Evolutionary conservation across 768 basidiomycete species (phyloP), one percentile per base, ranked within the genome.

Genomic region (Hericium alpestre): DNA sequence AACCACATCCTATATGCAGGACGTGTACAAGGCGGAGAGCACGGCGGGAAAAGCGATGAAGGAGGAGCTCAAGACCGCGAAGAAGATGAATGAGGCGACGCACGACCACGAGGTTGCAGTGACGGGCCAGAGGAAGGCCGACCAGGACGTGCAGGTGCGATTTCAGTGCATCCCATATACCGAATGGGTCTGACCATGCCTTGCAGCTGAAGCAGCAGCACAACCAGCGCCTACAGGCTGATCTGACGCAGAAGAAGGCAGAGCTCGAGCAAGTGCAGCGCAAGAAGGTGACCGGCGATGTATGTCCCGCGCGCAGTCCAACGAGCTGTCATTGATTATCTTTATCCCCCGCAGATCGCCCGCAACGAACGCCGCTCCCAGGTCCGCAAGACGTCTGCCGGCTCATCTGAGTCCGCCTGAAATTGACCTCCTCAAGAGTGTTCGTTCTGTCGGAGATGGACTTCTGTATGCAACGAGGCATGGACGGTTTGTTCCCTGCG

Each of bases 61-160:
- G 62, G 70, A 71, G 51, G 82, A 86, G 66, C 72, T 79, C 59
- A 74, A 74, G 59, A 69, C 74, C 4, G 72, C 77, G n/a, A 72
- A 76, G 55, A 73, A 74, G 22, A 67, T 83, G 51, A 77, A 79
- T 65, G 74, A 80, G 53, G 79, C 81, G 8, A 73, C 75, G 15
- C 76, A 80, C 59, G 66, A 72, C 18, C 82, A 83, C 59, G 77
- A 84, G 22, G 63, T 72, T 16, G 77, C 80, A 2, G 55, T 78
- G 18, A 67, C 77, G 15, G 64, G 73, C 51, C 65, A 75, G 22
- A 70, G 71, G 55, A 72, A 65, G 47, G 76, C 78, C 0, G 72
- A 76, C 61, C 72, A 74, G 39, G 72, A 76, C 27, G 67, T 76
- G 18, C 69, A 78, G 69, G 81, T 76, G 25, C 22, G 48, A 7